Base-by-base conservation (phyloP, 148 eudicot genomes). In the Camellia granthamiana region DNA sequence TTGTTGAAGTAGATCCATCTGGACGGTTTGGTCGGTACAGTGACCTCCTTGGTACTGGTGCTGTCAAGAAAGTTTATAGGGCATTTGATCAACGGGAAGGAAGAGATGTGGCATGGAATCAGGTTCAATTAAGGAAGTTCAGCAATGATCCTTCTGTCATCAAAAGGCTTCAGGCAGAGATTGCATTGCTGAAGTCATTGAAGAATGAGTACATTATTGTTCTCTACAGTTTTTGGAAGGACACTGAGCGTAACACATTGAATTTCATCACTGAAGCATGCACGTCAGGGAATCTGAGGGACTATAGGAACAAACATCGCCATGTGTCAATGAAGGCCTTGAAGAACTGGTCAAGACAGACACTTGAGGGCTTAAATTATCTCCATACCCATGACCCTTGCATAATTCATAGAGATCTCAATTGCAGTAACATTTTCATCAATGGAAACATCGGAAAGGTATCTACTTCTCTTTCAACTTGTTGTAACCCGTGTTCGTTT, bases 81-180 rank as follows among this genome's bases (percentile, higher is more conserved):
- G 97, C 90, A 8, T 94, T 94, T 59, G 98, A 94, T 79, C 92
- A 90, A 79, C 84, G 87, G 52, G 95, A 92, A 85, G 97, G 97
- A 14, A 91, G 77, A 63, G 97, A 94, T 58, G 97, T 94, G 62
- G 98, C 98, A 3, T 93, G 98, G 98, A 92, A 93, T 79, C 98
- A 92, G 73, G 91, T 93, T 14, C 81, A 78, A 69, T 74, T 94
- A 23, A 85, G 86, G 80, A 86, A 88, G 52, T 92, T 92, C 77
- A 84, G 91, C 41, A 82, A 88, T 6, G 95, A 93, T 55, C 88
- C 84, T 0, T 64, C 87, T 0, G 83, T 90, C 11, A 79, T 91
- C 30, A 86, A 84, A 60, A 78, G 91, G 72, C 90, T 94, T n/a
- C 77, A 78, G 6, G 85, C 91, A 0, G 97, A 94, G 76, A 87